Conservation (phyloP, 2,329 filamentous ascomycete genomes). For the Trichoderma sp. region DNA sequence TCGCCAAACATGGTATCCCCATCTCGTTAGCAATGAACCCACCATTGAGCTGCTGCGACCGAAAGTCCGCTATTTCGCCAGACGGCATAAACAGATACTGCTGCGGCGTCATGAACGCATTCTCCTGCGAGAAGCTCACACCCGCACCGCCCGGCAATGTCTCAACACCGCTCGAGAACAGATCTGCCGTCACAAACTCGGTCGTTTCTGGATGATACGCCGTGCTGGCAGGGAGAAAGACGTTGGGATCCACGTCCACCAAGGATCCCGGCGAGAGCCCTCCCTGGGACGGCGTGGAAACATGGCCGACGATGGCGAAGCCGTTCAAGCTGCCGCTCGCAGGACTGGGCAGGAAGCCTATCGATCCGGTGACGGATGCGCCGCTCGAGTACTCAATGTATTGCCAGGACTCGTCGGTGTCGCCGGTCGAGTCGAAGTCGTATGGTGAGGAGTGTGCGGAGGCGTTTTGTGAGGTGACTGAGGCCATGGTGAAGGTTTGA, state of each 20-base stretch:
- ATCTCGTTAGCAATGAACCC: conserved; percentile 29
- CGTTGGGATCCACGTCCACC: conserved; percentile 43
- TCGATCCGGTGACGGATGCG: conserved; percentile 43
- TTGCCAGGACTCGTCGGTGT: conserved; percentile 51
- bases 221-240: conserved; percentile 41
- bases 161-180: conserved; percentile 38
- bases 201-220: conserved; percentile 36
- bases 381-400: conserved; percentile 44
- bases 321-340: conserved; percentile 55
- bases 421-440: conserved; percentile 45
- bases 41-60: conserved; percentile 39
- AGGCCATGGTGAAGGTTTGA: conserved; percentile 38
- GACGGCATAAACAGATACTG: conserved; percentile 46
- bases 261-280: conserved; percentile 49
- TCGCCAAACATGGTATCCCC: neutral
- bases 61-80: conserved; percentile 32
- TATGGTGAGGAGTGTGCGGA: conserved; percentile 46
- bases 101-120: conserved; percentile 44
- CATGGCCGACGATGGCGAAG: conserved; percentile 51
- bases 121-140: conserved; percentile 39
- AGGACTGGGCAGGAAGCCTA: conserved; percentile 54
- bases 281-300: conserved; percentile 37
- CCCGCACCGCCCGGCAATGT: conserved; percentile 30
- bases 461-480: conserved; percentile 43
- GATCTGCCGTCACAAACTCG: conserved; percentile 31